phyloP scores from a whole-genome alignment of 495 filamentous ascomycete species.

The Neurospora discreta region DNA sequence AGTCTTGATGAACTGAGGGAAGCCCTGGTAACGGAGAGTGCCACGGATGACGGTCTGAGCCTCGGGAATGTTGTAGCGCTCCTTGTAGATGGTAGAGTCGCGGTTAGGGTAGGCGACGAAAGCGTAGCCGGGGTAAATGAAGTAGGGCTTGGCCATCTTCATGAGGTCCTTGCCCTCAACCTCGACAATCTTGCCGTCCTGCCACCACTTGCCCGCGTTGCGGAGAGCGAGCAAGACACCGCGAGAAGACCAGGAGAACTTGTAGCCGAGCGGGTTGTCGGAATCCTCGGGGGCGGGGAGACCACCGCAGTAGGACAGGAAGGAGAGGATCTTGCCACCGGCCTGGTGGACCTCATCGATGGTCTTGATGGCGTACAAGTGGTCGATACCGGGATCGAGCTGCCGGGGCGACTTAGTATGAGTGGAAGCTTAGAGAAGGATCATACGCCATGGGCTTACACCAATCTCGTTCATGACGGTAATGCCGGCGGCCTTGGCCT shows the following conservation, averaged over 20 bases:
- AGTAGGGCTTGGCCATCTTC: slow-evolving; percentile 81
- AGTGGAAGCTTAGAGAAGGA: slow-evolving; percentile 21
- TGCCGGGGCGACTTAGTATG: background rate
- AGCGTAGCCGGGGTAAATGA: slow-evolving; percentile 75
- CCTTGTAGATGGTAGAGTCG: slow-evolving; percentile 74
- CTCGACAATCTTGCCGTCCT: slow-evolving; percentile 63
- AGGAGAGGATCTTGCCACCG: slow-evolving; percentile 76
- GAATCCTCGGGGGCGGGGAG: slow-evolving; percentile 57
- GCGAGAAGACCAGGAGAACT: slow-evolving; percentile 76
- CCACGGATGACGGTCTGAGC: slow-evolving; percentile 58
- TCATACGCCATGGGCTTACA: slow-evolving; percentile 26
- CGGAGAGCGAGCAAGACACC: slow-evolving; percentile 79
- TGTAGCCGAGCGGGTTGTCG: slow-evolving; percentile 90
- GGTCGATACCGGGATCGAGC: slow-evolving; percentile 48
- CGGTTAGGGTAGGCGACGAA: slow-evolving; percentile 93
- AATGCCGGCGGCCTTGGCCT: slow-evolving; percentile 84
- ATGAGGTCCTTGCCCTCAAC: slow-evolving; percentile 57
- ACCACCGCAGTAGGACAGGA: slow-evolving; percentile 85
- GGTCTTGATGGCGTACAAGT: slow-evolving; percentile 80
- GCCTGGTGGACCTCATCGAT: slow-evolving; percentile 73
- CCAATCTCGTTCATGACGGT: slow-evolving; percentile 99
- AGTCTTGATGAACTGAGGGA: slow-evolving; percentile 75
- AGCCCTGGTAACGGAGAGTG: slow-evolving; percentile 75
- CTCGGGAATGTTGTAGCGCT: slow-evolving; percentile 87
- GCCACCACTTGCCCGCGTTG: slow-evolving; percentile 76